phyloP scores from a whole-genome alignment of 257 asterid species.

The Nicotiana benthamiana region DNA sequence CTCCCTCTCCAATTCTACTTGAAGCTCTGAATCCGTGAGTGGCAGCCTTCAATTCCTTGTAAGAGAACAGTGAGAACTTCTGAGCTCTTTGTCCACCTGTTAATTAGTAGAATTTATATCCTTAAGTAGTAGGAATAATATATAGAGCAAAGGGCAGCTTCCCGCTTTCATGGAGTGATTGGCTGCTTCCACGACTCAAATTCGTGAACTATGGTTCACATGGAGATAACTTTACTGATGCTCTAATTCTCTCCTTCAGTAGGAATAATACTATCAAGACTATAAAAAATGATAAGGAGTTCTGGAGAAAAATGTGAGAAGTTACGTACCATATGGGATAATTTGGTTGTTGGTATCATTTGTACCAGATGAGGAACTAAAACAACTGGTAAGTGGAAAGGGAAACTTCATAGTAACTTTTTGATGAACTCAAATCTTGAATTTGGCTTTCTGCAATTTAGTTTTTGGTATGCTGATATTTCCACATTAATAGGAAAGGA shows the following conservation, averaged over 20 bases:
- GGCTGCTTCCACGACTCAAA: too few relatives aligned
- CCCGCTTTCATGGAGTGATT: too few relatives aligned
- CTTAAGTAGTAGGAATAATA: neutral
- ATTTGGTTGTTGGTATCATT: neutral
- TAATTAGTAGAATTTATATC: neutral
- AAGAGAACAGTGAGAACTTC: conserved; percentile 39
- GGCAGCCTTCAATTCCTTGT: conserved; percentile 44
- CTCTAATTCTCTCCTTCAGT: neutral
- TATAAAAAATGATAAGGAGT: neutral
- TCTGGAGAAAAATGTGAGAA: neutral
- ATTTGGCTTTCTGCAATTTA: neutral
- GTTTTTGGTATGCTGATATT: too few relatives aligned
- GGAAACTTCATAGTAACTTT: conserved; percentile 2
- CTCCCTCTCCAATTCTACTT: conserved; percentile 68
- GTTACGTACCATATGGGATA: neutral
- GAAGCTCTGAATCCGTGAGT: conserved; percentile 49
- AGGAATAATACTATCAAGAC: neutral
- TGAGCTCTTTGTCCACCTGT: conserved; percentile 22
- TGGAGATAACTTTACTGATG: neutral
- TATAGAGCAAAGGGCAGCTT: neutral
- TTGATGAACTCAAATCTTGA: neutral
- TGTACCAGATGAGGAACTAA: neutral
- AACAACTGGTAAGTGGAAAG: neutral
- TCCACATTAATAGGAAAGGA: too few relatives aligned
- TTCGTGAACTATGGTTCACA: neutral